phyloP scores from a whole-genome alignment of 164 flowering plant genomes.

The Aristolochia fimbriata region DNA sequence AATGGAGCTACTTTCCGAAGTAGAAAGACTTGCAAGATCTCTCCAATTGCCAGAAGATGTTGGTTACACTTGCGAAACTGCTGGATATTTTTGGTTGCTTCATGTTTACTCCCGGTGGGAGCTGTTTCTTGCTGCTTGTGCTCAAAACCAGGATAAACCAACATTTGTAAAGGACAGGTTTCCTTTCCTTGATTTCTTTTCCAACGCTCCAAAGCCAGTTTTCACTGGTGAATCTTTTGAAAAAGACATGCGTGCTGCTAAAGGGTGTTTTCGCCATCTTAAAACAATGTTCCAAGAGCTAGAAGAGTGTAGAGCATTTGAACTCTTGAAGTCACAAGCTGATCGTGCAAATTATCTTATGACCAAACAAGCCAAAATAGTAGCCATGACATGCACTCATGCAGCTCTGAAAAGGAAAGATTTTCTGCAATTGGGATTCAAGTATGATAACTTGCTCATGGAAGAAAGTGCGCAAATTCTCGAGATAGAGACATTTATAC shows the following conservation, averaged over 20 bases:
- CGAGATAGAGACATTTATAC: constrained; percentile 96
- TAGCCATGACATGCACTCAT: constrained; percentile 99
- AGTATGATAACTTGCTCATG: constrained; percentile 95
- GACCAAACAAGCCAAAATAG: constrained; percentile 98
- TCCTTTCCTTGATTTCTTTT: constrained; percentile 84
- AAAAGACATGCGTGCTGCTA: constrained; percentile 87
- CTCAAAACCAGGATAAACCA: constrained; percentile 54
- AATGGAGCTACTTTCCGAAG: constrained; percentile 82
- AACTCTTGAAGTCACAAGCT: constrained; percentile 89
- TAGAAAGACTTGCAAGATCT: constrained; percentile 89
- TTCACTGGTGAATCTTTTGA: constrained; percentile 82
- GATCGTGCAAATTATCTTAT: constrained; percentile 94
- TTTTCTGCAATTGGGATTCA: constrained; percentile 86
- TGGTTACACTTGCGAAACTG: constrained; percentile 97
- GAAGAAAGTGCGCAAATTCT: constrained; percentile 99
- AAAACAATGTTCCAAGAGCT: constrained; percentile 91
- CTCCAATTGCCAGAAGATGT: constrained; percentile 95
- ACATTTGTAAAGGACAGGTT: constrained; percentile 72
- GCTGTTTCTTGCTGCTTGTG: constrained; percentile 81
- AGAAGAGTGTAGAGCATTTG: constrained; percentile 98
- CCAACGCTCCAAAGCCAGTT: constrained; percentile 62
- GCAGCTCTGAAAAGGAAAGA: constrained; percentile 97
- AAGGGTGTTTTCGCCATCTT: constrained; percentile 91
- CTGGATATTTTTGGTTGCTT: constrained; percentile 96
- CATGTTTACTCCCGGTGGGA: constrained; percentile 99